Conservation (phyloP, 2,329 filamentous ascomycete species). For the Aotearoamyces nothofagi region DNA sequence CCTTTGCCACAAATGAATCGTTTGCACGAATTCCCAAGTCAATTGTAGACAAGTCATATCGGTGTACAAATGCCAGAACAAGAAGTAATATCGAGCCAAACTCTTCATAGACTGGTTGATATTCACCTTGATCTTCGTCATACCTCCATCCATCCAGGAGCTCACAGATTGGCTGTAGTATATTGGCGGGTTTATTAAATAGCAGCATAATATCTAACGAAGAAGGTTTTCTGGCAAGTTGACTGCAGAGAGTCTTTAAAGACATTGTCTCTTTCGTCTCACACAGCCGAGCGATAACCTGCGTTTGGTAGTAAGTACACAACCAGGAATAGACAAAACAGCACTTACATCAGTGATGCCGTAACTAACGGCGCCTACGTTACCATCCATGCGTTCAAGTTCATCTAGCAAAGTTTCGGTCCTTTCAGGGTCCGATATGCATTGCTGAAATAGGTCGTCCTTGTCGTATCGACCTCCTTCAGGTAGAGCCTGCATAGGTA, state of each 20-base stretch:
- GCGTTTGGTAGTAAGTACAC: slow-evolving; percentile 6
- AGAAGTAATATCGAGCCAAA: slow-evolving; percentile 66
- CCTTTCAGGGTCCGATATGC: slow-evolving; percentile 58
- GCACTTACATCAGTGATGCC: slow-evolving; percentile 53
- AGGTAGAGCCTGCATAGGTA: slow-evolving; percentile 66
- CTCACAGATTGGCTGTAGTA: slow-evolving; percentile 59
- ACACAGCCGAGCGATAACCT: slow-evolving; percentile 57
- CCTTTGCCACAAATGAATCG: slow-evolving; percentile 53
- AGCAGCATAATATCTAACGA: slow-evolving; percentile 62
- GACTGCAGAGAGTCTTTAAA: slow-evolving; percentile 58
- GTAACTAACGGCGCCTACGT: slow-evolving; percentile 71
- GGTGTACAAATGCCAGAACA: slow-evolving; percentile 58
- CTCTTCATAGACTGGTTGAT: slow-evolving; percentile 75
- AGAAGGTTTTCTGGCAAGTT: slow-evolving; percentile 57
- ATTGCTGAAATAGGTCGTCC: slow-evolving; percentile 65
- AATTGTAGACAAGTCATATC: slow-evolving; percentile 49
- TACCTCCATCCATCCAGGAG: slow-evolving; percentile 68
- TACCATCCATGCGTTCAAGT: slow-evolving; percentile 81
- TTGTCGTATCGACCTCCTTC: slow-evolving; percentile 62
- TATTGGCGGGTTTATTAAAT: slow-evolving; percentile 54
- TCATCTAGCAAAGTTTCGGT: slow-evolving; percentile 66
- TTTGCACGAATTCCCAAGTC: slow-evolving; percentile 45
- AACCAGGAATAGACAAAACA: neutral
- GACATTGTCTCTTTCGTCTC: slow-evolving; percentile 63
- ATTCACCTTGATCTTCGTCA: slow-evolving; percentile 71